A percentile compares a stretch with the other conserved stretches of the same genome.
These are phyloP conservation scores for Tetraselmis chui DNA, from an alignment of 139 green algal genomes.

Conservation along the genomic window DNA sequence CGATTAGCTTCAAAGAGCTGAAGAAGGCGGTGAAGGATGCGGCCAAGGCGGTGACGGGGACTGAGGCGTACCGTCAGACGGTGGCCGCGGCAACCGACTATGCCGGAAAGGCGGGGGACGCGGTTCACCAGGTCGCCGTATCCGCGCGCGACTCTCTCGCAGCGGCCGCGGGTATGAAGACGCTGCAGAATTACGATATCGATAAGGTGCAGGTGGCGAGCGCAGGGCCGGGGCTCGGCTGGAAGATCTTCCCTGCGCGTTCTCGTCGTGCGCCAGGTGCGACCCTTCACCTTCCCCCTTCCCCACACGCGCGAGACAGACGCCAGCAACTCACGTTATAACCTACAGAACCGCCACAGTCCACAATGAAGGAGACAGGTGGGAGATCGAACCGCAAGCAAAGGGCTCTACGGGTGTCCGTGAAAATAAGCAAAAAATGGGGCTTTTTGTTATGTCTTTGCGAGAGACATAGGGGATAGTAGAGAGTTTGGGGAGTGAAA, in stretches of 20 bases:
- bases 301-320: no score
- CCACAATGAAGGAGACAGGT: no score
- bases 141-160: background rate
- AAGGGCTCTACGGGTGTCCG: no score
- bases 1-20: background rate
- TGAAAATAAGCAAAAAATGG: no score
- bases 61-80: background rate
- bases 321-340: no score
- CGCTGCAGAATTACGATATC: constrained; percentile 28
- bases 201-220: constrained; percentile 17
- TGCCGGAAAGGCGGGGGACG: background rate
- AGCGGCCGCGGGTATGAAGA: constrained; percentile 9
- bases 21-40: background rate
- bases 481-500: background rate
- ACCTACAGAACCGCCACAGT: no score
- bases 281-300: background rate
- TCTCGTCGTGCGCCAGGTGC: background rate
- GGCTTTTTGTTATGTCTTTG: no score
- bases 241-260: constrained; percentile 22
- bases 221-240: constrained; percentile 25
- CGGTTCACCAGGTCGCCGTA: background rate
- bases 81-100: no score
- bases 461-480: constrained; percentile 15
- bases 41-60: background rate
- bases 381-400: no score